Evolutionary conservation across 148 eudicot genomes (phyloP).

Genomic region (Suaeda aralocaspica): DNA sequence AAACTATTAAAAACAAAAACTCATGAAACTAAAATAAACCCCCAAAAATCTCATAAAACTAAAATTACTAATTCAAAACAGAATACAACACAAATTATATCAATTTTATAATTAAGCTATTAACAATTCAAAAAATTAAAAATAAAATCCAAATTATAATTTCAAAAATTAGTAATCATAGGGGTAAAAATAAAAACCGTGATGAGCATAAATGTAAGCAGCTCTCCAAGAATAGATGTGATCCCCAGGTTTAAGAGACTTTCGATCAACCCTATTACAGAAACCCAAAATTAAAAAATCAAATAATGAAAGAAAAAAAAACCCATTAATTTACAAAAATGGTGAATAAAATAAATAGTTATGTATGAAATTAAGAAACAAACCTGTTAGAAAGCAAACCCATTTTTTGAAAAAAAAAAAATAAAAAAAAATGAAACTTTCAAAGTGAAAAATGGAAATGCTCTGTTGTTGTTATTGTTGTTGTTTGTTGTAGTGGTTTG

Average conservation of each 20-base stretch:
- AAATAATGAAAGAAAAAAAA: background rate
- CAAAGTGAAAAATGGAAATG: too few relatives aligned
- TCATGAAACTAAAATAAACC: background rate
- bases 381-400: background rate
- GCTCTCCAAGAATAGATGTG: conserved; percentile 80
- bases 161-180: background rate
- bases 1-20: background rate
- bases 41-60: background rate
- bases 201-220: conserved; percentile 79
- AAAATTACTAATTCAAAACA: background rate
- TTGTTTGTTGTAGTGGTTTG: too few relatives aligned
- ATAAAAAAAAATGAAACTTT: too few relatives aligned
- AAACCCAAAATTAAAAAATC: background rate
- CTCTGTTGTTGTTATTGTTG: too few relatives aligned
- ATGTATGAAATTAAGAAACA: background rate
- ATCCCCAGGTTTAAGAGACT: conserved; percentile 68
- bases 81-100: background rate
- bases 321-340: too few relatives aligned
- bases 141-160: background rate
- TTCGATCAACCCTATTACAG: conserved; percentile 42
- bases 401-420: background rate
- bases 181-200: conserved; percentile 39
- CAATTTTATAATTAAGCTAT: too few relatives aligned
- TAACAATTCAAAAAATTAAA: background rate
- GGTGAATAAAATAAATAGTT: background rate